Percentiles rank a stretch among this genome's conserved stretches.
phyloP scores from a whole-genome alignment of 352 stramenopile genomes.

The Phytophthora meadii region DNA sequence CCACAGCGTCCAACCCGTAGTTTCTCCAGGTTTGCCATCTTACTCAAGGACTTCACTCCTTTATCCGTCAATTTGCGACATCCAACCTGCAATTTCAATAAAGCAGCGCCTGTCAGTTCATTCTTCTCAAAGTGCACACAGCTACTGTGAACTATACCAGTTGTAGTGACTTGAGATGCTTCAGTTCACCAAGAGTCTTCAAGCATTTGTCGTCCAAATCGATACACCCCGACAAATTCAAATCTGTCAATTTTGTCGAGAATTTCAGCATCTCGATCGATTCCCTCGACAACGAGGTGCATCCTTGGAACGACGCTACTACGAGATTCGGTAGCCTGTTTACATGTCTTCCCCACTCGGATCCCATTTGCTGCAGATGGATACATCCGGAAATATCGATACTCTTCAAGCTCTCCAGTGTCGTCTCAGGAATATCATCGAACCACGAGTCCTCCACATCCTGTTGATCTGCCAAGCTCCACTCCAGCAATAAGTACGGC shows the following conservation, averaged over 20 bases:
- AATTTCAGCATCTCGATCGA: conserved; percentile 64
- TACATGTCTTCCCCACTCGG: conserved; percentile 22
- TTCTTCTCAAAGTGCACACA: not conserved
- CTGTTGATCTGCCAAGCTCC: conserved; percentile 52
- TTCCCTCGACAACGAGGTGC: conserved; percentile 45
- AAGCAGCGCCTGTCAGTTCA: conserved; percentile 1
- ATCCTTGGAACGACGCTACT: conserved; percentile 61
- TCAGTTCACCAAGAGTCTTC: conserved; percentile 44
- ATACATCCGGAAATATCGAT: conserved; percentile 67
- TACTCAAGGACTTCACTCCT: conserved; percentile 55
- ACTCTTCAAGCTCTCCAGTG: conserved; percentile 58
- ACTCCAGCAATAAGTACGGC: conserved; percentile 66
- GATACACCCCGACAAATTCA: conserved; percentile 68
- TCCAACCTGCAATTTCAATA: conserved; percentile 40
- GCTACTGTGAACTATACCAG: conserved; percentile 44
- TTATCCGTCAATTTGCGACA: conserved; percentile 61
- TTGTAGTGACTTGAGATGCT: conserved; percentile 53
- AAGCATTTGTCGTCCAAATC: conserved; percentile 69
- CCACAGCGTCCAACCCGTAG: conserved; percentile 63
- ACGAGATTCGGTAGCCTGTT: conserved; percentile 57
- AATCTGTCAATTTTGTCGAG: conserved; percentile 57
- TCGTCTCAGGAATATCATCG: conserved; percentile 46
- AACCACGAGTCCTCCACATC: conserved; percentile 79
- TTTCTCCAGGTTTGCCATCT: conserved; percentile 56
- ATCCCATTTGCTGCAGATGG: conserved; percentile 60